Conservation (phyloP, 2,329 filamentous ascomycete genomes). For the Fusarium protoensiforme region DNA sequence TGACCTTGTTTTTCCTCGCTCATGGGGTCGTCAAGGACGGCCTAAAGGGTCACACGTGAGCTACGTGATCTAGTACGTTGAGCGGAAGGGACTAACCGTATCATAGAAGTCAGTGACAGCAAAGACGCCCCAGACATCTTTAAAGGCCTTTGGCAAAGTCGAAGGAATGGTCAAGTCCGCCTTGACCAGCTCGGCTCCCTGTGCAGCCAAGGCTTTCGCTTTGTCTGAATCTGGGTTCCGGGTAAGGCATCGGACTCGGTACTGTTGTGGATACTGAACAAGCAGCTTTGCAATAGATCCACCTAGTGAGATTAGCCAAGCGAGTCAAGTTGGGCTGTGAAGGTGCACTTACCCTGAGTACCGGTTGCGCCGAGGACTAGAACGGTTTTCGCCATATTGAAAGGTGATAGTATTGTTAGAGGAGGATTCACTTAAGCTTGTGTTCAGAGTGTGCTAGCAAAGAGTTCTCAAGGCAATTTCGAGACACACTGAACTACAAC, state of each 20-base stretch:
- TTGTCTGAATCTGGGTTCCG: conserved; percentile 20
- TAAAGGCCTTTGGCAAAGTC: conserved; percentile 14
- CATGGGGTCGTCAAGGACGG: conserved; percentile 25
- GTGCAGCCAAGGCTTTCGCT: conserved; percentile 12
- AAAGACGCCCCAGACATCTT: conserved; percentile 20
- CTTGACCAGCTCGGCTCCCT: conserved; percentile 16
- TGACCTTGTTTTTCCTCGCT: conserved; percentile 26
- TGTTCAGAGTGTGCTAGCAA: background rate
- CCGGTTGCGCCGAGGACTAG: conserved; percentile 25
- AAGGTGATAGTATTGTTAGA: background rate
- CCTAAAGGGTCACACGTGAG: background rate
- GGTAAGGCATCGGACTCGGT: conserved; percentile 19
- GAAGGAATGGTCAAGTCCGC: conserved; percentile 24
- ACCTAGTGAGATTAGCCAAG: background rate
- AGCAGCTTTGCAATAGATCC: conserved; percentile 25
- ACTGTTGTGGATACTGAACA: conserved; percentile 18
- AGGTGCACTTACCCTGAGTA: conserved; percentile 15
- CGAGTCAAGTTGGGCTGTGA: background rate
- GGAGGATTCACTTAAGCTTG: background rate
- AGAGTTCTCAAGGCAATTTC: background rate
- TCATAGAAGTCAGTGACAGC: conserved; percentile 28
- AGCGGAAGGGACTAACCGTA: conserved; percentile 1
- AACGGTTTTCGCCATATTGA: conserved; percentile 15
- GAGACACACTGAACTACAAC: background rate
- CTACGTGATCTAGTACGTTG: background rate